Percentiles rank a stretch among this genome's conserved stretches.
Conservation (phyloP, 75 land plant genomes). For the Picea glauca region DNA sequence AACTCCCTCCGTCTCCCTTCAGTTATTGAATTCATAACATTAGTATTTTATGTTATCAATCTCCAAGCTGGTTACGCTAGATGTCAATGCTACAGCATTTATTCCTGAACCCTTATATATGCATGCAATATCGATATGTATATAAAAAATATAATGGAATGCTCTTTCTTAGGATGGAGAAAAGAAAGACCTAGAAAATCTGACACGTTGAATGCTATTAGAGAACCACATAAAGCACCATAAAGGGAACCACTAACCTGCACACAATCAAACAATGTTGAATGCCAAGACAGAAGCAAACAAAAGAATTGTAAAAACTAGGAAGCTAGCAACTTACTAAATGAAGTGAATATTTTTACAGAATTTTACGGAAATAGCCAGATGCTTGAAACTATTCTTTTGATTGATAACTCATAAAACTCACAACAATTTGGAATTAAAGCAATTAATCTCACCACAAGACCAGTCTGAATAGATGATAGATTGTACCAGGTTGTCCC, state of each 20-base stretch:
- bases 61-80: neutral
- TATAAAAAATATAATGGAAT: slow-evolving; percentile 6
- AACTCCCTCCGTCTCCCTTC: slow-evolving; percentile 84
- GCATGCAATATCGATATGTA: neutral
- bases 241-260: slow-evolving; percentile 98
- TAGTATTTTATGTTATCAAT: neutral
- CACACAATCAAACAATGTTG: neutral
- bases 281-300: neutral
- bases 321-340: neutral
- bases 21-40: neutral
- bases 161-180: neutral
- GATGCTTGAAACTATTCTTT: neutral
- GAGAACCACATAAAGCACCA: slow-evolving; percentile 90
- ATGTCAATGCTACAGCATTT: neutral
- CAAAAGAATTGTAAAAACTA: neutral
- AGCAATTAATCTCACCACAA: slow-evolving; percentile 61
- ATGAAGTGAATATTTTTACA: neutral
- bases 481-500: slow-evolving; percentile 89
- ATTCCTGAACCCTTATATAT: neutral
- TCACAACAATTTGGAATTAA: neutral
- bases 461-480: slow-evolving; percentile 81
- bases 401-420: neutral
- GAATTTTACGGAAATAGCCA: neutral
- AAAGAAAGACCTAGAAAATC: slow-evolving; percentile 66
- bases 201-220: slow-evolving; percentile 70